Evolutionary conservation across 192 early-diverging fungal genomes (phyloP).

Genomic region (Haplosporangium gracile): DNA sequence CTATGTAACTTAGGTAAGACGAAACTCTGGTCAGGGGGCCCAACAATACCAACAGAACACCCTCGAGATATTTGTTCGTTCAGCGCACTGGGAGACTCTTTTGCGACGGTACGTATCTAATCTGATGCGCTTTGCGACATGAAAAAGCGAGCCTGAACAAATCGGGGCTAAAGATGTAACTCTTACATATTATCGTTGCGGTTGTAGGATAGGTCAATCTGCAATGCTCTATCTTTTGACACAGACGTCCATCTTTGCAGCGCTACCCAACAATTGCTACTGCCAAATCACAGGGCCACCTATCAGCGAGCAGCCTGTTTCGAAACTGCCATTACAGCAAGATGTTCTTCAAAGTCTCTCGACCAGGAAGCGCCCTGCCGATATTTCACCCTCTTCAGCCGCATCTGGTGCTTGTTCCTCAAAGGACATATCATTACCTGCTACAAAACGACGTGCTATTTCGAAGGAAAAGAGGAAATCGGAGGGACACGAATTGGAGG

Average conservation of each 20-base stretch:
- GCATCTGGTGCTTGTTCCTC: neutral
- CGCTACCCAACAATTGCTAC: constrained; percentile 53
- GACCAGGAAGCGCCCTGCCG: constrained; percentile 15
- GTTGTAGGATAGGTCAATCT: constrained; percentile 33
- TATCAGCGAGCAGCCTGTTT: constrained; percentile 22
- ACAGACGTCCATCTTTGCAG: constrained; percentile 47
- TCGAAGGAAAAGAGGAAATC: neutral
- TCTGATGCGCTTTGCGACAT: neutral
- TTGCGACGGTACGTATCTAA: constrained; percentile 12
- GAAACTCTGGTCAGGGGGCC: neutral
- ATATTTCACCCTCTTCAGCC: neutral
- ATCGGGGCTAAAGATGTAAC: neutral
- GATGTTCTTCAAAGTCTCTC: constrained; percentile 9
- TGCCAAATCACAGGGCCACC: constrained; percentile 54
- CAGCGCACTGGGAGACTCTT: constrained; percentile 19
- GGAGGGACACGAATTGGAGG: neutral
- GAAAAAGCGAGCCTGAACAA: neutral
- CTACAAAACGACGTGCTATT: neutral
- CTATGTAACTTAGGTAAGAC: neutral
- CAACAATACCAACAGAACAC: constrained; percentile 27
- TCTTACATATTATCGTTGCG: neutral
- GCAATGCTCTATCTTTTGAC: constrained; percentile 50
- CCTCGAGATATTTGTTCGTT: constrained; percentile 31
- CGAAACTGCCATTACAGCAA: constrained; percentile 7
- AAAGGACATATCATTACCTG: neutral